phyloP scores from a whole-genome alignment of 1,139 yeast genomes.

The Yamadazyma taylorii region DNA sequence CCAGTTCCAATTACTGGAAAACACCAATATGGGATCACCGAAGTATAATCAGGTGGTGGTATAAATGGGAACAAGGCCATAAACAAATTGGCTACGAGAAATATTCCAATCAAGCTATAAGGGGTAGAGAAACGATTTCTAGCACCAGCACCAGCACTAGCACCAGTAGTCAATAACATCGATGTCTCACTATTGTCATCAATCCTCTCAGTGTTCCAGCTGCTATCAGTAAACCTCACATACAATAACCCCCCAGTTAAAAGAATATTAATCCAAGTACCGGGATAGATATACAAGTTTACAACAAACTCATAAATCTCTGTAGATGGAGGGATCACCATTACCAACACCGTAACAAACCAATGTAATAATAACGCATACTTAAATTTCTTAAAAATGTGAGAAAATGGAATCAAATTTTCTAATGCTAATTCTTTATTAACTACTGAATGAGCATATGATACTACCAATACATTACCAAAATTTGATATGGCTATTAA shows the following conservation, averaged over 20 bases:
- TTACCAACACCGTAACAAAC: constrained; percentile 45
- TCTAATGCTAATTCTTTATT: constrained; percentile 75
- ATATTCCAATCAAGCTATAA: constrained; percentile 31
- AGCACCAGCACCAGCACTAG: too few species aligned
- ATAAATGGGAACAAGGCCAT: constrained; percentile 58
- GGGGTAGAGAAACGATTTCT: constrained; percentile 26
- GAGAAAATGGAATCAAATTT: constrained; percentile 69
- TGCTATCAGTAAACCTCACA: constrained; percentile 21
- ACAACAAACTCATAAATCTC: constrained; percentile 51
- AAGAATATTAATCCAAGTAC: constrained; percentile 49
- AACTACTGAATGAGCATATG: constrained; percentile 76
- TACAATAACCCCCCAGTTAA: constrained; percentile 44
- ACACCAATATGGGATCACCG: constrained; percentile 52
- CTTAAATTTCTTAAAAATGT: constrained; percentile 54
- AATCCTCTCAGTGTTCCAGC: constrained; percentile 13
- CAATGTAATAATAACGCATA: constrained; percentile 44
- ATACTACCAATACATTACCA: constrained; percentile 77
- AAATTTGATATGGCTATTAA: constrained; percentile 73
- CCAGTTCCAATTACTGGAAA: constrained; percentile 56
- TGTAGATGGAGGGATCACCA: constrained; percentile 48
- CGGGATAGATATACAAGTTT: constrained; percentile 51
- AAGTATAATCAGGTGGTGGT: constrained; percentile 45
- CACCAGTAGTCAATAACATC: too few species aligned
- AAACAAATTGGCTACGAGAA: constrained; percentile 50
- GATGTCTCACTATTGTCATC: constrained; percentile 12